Evolutionary conservation across 352 stramenopile genomes (phyloP).

Genomic region (Phytophthora ohioensis): DNA sequence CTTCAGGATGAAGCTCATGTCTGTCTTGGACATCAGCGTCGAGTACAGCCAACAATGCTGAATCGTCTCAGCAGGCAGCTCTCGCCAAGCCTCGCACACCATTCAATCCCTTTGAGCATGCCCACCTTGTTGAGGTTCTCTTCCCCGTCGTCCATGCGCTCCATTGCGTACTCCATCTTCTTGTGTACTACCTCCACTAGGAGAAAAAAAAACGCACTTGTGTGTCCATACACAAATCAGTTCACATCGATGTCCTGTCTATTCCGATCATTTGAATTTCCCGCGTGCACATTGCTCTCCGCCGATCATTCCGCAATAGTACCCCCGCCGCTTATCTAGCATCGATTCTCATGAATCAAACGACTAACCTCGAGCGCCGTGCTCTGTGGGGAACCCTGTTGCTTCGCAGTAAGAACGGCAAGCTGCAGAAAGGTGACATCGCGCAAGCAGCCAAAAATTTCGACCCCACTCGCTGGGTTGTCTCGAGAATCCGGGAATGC

Average conservation of each 20-base stretch:
- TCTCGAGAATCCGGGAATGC: not conserved
- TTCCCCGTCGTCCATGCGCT: too few relatives aligned
- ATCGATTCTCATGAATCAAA: not conserved
- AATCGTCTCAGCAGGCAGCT: too few relatives aligned
- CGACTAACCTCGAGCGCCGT: not conserved
- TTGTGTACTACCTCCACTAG: too few relatives aligned
- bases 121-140: too few relatives aligned
- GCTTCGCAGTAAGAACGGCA: not conserved
- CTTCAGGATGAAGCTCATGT: too few relatives aligned
- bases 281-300: not conserved
- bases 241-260: not conserved
- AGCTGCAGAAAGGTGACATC: conserved; percentile 1
- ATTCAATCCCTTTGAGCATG: too few relatives aligned
- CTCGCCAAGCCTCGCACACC: too few relatives aligned
- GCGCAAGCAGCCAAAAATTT: not conserved
- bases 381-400: not conserved
- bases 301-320: too few relatives aligned
- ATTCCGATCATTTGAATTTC: not conserved
- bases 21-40: too few relatives aligned
- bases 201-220: not conserved
- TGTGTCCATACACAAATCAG: not conserved
- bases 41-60: too few relatives aligned
- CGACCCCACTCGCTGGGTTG: not conserved
- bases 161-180: too few relatives aligned
- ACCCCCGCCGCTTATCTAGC: not conserved